Conservation (phyloP, 768 basidiomycete genomes). For the Russula brevipes region DNA sequence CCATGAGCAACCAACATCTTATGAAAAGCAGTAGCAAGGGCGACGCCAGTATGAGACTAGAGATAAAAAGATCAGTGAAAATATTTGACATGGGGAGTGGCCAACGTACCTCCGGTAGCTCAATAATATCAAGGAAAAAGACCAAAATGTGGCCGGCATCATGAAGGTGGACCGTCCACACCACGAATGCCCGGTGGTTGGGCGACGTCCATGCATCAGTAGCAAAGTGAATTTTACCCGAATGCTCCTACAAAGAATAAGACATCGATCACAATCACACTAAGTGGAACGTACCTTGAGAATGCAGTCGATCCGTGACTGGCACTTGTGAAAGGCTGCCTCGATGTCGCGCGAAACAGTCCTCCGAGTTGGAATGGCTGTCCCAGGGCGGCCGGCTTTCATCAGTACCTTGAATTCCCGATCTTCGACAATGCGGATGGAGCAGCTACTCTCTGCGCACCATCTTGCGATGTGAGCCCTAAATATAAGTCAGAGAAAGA, state of each 20-base stretch:
- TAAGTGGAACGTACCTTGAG: background rate
- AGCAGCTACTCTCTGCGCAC: background rate
- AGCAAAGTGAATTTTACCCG: conserved; percentile 24
- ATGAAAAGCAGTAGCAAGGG: conserved; percentile 29
- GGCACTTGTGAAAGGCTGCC: conserved; percentile 29
- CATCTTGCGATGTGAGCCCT: background rate
- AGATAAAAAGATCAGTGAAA: accelerated
- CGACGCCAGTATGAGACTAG: conserved; percentile 30
- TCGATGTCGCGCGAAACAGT: conserved; percentile 25
- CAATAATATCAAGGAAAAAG: conserved; percentile 37
- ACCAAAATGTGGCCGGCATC: conserved; percentile 28
- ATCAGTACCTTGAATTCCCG: background rate
- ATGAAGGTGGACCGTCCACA: conserved; percentile 34
- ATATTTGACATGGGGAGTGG: background rate
- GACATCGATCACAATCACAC: background rate
- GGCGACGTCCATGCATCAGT: conserved; percentile 39
- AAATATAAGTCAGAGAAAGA: background rate
- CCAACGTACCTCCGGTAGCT: conserved; percentile 29
- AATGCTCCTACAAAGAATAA: background rate
- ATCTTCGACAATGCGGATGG: background rate
- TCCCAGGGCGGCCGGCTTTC: background rate
- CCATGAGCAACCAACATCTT: conserved; percentile 29
- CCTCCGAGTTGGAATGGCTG: background rate
- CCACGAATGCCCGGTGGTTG: conserved; percentile 34
- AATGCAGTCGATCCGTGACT: conserved; percentile 25